These are phyloP conservation scores for Hapsidospora chrysogenum DNA, from an alignment of 495 filamentous ascomycete genomes.

Conservation along the genomic window DNA sequence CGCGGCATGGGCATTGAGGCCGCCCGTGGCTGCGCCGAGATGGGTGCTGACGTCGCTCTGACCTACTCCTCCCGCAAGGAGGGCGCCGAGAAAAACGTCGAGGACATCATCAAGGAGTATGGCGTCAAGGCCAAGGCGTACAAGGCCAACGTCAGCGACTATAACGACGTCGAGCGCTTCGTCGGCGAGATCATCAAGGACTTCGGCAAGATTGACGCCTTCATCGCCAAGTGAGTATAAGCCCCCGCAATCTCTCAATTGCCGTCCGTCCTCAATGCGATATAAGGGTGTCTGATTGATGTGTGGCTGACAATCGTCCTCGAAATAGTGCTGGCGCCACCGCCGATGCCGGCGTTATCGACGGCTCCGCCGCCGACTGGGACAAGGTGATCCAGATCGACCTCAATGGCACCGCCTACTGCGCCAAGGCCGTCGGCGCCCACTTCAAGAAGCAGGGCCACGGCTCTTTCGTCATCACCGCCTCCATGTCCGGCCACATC, in stretches of 20 bases:
- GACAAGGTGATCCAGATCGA: constrained; percentile 45
- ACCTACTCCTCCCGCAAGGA: constrained; percentile 26
- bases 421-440: constrained; percentile 40
- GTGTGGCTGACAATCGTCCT: constrained; percentile 7
- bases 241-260: neutral
- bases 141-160: constrained; percentile 47
- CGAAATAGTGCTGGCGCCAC: constrained; percentile 24
- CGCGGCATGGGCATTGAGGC: constrained; percentile 34
- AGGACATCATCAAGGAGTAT: constrained; percentile 24
- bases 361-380: constrained; percentile 22
- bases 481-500: constrained; percentile 52
- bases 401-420: constrained; percentile 46
- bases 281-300: too few species aligned
- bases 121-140: constrained; percentile 49
- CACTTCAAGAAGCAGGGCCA: constrained; percentile 37
- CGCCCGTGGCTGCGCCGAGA: constrained; percentile 30
- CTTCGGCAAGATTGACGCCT: constrained; percentile 36
- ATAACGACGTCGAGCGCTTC: constrained; percentile 31
- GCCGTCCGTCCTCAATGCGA: too few species aligned
- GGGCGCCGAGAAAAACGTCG: constrained; percentile 41
- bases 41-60: constrained; percentile 30
- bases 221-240: constrained; percentile 28
- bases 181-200: constrained; percentile 34
- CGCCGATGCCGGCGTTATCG: constrained; percentile 22
- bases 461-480: constrained; percentile 39